Conservation (phyloP, 768 basidiomycete genomes). For the Lentinula boryana region DNA sequence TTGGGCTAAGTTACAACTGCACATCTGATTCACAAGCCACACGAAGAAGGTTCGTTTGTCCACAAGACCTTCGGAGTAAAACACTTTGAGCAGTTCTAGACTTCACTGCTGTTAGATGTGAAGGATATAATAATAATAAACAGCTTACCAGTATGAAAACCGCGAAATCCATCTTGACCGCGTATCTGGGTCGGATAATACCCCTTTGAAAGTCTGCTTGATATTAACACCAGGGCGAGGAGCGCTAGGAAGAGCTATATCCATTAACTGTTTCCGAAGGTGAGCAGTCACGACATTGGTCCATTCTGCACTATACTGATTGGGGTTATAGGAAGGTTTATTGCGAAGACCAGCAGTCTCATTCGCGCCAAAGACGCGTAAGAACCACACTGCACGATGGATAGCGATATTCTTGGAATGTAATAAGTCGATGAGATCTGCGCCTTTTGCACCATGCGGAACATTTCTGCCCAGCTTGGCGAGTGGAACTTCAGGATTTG, state of each 20-base stretch:
- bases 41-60: conserved; percentile 71
- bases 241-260: conserved; percentile 75
- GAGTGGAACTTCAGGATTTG: conserved; percentile 74
- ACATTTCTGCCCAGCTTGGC: conserved; percentile 80
- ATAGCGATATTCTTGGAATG: conserved; percentile 74
- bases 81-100: conserved; percentile 63
- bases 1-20: conserved; percentile 76
- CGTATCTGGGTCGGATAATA: conserved; percentile 63
- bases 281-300: conserved; percentile 75
- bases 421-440: conserved; percentile 75
- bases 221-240: conserved; percentile 73
- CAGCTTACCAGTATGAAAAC: conserved; percentile 67
- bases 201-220: conserved; percentile 80
- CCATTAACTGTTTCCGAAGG: conserved; percentile 75
- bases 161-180: conserved; percentile 75
- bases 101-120: conserved; percentile 26
- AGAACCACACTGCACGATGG: conserved; percentile 80
- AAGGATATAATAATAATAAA: background rate
- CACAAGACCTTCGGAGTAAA: conserved; percentile 77
- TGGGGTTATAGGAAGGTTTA: conserved; percentile 75
- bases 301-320: conserved; percentile 83
- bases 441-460: conserved; percentile 81
- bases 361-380: conserved; percentile 82
- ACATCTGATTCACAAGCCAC: conserved; percentile 78
- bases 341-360: conserved; percentile 79